Base-by-base conservation (phyloP, 176 grass and related monocot species). In the Paspalum vaginatum region DNA sequence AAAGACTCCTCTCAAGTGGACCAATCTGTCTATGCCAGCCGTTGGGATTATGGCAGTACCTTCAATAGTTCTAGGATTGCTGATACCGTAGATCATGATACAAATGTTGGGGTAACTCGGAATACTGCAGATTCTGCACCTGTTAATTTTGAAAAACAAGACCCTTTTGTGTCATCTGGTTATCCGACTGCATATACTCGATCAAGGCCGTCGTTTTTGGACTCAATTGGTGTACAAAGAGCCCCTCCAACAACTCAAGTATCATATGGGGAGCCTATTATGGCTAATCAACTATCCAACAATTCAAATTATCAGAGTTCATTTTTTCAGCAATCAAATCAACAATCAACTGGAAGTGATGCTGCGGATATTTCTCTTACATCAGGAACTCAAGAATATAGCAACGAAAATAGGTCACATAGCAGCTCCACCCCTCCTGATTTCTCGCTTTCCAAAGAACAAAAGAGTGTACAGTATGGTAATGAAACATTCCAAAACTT, bases 171-270 rank as follows among this genome's bases (percentile, higher is more conserved):
- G 75, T 91, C 86, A 50, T 74, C 73, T 65, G 81, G 55, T 84
- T 91, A 91, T 93, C 84, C 87, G 61, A 86, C 79, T 68, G 81
- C 87, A 52, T 68, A 85, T 76, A 76, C 17, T 79, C 85, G 85
- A 75, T 91, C 87, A 41, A 79, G 90, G n/a, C 85, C 88, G 42
- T 95, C 90, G 58, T 96, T 99, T 90, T 85, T 99, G 86, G 93
- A 99, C 61, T 86, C 93, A 9, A 86, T 99, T 86, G 91, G 91
- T 73, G 87, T 99, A 58, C 72, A 88, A 85, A 87, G 77, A 86
- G 79, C 72, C 26, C 48, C 86, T 65, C 87, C 86, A 60, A 73
- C 75, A 76, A 72, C 87, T 53, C 58, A 88, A 69, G 16, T 55
- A 22, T 77, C 81, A 37, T 76, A 76, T 13, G 54, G 7, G 40